phyloP scores from a whole-genome alignment of 1,284 basidiomycete genomes.

The Xerocomus tenax region DNA sequence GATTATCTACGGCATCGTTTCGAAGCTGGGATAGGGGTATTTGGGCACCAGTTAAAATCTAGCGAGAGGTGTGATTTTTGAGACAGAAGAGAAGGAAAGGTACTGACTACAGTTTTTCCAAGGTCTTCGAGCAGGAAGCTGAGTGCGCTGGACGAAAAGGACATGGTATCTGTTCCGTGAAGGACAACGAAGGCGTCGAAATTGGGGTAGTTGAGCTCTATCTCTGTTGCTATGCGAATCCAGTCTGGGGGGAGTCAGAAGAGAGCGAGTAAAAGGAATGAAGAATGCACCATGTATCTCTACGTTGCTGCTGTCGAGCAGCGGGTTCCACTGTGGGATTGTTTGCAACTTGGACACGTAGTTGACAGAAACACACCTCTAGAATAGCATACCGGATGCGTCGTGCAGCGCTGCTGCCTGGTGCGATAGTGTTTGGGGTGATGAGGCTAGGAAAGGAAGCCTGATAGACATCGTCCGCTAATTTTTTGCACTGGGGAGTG shows the following conservation, averaged over 20 bases:
- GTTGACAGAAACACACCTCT: slow-evolving; percentile 45
- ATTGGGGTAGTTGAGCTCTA: slow-evolving; percentile 75
- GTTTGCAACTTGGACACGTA: slow-evolving; percentile 5
- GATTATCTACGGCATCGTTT: slow-evolving; percentile 85
- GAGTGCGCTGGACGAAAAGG: slow-evolving; percentile 78
- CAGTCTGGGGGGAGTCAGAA: slow-evolving; percentile 50
- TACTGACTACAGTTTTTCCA: slow-evolving; percentile 72
- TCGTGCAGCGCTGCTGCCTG: slow-evolving; percentile 53
- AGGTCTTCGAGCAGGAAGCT: slow-evolving; percentile 87
- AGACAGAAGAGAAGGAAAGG: neutral
- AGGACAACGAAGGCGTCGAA: slow-evolving; percentile 89
- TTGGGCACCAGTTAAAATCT: slow-evolving; percentile 88
- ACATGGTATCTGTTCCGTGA: slow-evolving; percentile 92
- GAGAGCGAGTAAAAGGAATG: neutral
- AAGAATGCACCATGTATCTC: slow-evolving; percentile 54
- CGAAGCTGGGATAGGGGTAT: slow-evolving; percentile 83
- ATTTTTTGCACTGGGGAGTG: slow-evolving; percentile 38
- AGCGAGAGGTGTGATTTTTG: neutral
- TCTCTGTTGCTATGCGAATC: slow-evolving; percentile 83
- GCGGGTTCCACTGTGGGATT: slow-evolving; percentile 62
- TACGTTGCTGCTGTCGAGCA: slow-evolving; percentile 85
- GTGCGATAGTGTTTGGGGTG: slow-evolving; percentile 59
- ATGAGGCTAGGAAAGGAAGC: slow-evolving; percentile 65
- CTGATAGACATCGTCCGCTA: slow-evolving; percentile 58
- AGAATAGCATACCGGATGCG: slow-evolving; percentile 73